Base-by-base conservation (phyloP, 768 basidiomycete species). In the Roridomyces roridus region DNA sequence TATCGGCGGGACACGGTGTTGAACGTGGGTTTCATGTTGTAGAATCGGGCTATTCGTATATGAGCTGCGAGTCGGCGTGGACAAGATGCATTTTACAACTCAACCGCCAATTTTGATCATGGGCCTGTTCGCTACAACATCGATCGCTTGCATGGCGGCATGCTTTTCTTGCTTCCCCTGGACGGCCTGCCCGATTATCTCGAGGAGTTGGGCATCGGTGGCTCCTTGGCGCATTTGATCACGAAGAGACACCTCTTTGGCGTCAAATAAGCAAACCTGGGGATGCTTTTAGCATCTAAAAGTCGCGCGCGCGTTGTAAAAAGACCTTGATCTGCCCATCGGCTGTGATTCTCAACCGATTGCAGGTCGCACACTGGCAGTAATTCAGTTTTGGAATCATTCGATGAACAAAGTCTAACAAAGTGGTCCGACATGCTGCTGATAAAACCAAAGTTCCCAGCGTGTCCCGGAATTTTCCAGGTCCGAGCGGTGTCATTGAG, bases 81-180 rank as follows among this genome's bases (percentile, higher is more conserved):
- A 6, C 28, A 50, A 52, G 23, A 47, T 45, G n/a, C 49, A 57
- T 52, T 55, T 49, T 55, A 64, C 56, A 63, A 85, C 83, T 91
- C 84, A 96, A 87, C 94, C 94, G 74, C 94, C 94, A 72, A 96
- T 96, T 58, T 92, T 77, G 60, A 95, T 95, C 93, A 96, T 96
- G 11, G 92, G 90, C 46, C 90, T 80, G 74, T 94, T 94, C 42
- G 83, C 83, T 37, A 83, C 70, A 51, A 89, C 87, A 68, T 92
- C 85, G 55, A 92, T 90, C 55, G 83, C 80, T 66, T 89, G 86
- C 92, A 93, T 93, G 35, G 87, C 91, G 35, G 85, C 89, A 66
- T 95, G 92, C 65, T 88, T 92, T 70, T 85, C 89, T 67, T 88
- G 82, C 78, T 93, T 94, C 34, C 80, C 82, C 12, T 70, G 70